Evolutionary conservation across 306 rosid genomes (phyloP).

Genomic region (Alnus glutinosa): DNA sequence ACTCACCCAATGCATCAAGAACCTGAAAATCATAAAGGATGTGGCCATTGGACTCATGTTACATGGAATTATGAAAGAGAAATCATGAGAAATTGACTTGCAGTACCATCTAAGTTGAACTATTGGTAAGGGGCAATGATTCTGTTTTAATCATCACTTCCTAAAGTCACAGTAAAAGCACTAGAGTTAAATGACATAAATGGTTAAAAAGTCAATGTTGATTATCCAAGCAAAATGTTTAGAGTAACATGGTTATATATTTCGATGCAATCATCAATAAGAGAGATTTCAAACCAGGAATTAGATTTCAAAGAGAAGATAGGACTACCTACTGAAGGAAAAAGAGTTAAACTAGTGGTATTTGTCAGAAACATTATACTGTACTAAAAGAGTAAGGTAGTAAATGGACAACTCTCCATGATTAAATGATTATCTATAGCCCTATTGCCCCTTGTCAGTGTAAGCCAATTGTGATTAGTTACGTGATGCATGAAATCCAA

Average conservation of each 20-base stretch:
- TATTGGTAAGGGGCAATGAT: neutral
- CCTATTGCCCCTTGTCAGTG: too few species aligned
- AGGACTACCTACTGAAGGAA: too few species aligned
- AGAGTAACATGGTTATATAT: neutral
- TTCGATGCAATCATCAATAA: too few species aligned
- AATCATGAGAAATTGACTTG: neutral
- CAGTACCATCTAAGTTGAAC: neutral
- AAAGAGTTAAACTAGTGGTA: too few species aligned
- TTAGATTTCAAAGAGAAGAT: too few species aligned
- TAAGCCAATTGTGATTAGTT: too few species aligned
- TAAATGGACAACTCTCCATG: too few species aligned
- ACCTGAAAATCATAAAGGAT: slow-evolving; percentile 44
- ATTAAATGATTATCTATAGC: too few species aligned
- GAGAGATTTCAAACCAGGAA: too few species aligned
- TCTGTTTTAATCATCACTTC: neutral
- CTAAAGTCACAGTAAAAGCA: neutral
- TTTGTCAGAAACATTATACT: too few species aligned
- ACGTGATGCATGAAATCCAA: too few species aligned
- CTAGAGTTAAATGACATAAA: neutral
- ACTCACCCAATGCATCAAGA: slow-evolving; percentile 81
- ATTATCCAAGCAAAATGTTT: neutral
- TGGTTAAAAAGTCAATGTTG: neutral
- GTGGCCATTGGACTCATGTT: neutral
- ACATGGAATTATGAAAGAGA: neutral
- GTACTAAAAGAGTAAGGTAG: too few species aligned